phyloP scores from a whole-genome alignment of 768 basidiomycete genomes.

The Phaeotremella skinneri region DNA sequence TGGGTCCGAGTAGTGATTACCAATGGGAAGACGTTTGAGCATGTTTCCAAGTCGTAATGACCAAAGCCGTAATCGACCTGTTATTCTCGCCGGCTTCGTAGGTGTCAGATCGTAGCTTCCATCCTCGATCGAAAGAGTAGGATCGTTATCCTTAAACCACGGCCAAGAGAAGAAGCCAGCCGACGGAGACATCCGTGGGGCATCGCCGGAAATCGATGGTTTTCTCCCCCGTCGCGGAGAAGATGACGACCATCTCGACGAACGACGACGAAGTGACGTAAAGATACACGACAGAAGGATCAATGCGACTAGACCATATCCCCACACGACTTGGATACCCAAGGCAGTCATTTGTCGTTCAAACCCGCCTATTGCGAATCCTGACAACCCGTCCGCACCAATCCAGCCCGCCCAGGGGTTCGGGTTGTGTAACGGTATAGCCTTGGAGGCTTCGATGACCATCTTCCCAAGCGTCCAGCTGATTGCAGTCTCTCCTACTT shows the following conservation, averaged over 20 bases:
- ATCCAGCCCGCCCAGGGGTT: slow-evolving; percentile 5
- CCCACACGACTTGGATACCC: slow-evolving; percentile 45
- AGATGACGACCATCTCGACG: slow-evolving; percentile 3
- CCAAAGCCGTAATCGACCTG: slow-evolving; percentile 14
- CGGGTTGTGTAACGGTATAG: slow-evolving; percentile 26
- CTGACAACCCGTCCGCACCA: slow-evolving; percentile 16
- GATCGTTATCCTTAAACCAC: background rate
- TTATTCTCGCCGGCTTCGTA: slow-evolving; percentile 3
- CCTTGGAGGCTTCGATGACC: slow-evolving; percentile 85
- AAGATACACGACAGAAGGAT: slow-evolving; percentile 28
- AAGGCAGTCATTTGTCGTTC: slow-evolving; percentile 26
- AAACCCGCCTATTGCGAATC: slow-evolving; percentile 13
- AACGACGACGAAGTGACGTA: slow-evolving; percentile 24
- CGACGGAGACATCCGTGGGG: slow-evolving; percentile 8
- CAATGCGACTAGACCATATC: slow-evolving; percentile 33
- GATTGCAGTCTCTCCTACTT: slow-evolving; percentile 88
- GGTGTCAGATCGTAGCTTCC: slow-evolving; percentile 8
- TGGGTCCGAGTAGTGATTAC: background rate
- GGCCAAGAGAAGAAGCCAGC: slow-evolving; percentile 5
- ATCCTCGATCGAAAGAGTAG: slow-evolving; percentile 6
- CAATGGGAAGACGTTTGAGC: slow-evolving; percentile 10
- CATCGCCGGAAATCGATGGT: slow-evolving; percentile 25
- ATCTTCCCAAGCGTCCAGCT: slow-evolving; percentile 99
- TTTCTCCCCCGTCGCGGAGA: slow-evolving; percentile 24
- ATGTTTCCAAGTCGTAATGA: slow-evolving; percentile 14